Evolutionary conservation across 495 filamentous ascomycete species (phyloP).

Genomic region (Neurospora discreta): DNA sequence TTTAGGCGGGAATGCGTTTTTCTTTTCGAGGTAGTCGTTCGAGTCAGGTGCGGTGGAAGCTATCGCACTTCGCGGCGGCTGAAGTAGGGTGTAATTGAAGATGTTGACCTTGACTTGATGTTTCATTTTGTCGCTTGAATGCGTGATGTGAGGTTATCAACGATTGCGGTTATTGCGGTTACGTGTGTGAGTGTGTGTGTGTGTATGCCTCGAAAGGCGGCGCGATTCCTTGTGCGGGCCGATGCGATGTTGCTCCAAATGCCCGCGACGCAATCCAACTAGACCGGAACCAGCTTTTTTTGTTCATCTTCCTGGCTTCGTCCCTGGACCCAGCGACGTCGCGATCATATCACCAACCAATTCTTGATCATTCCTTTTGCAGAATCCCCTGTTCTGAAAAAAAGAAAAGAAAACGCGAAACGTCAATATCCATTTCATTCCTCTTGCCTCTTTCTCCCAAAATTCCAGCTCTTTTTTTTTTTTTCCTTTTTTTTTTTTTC

Average conservation of each 20-base stretch:
- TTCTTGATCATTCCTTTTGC: too few species aligned
- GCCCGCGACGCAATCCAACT: not conserved
- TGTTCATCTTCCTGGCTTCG: not conserved
- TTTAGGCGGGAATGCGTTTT: constrained; percentile 81
- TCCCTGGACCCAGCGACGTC: not conserved
- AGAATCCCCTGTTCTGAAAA: too few species aligned
- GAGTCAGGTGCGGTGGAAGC: too few species aligned
- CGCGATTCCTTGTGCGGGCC: too few species aligned
- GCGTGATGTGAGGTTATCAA: not conserved
- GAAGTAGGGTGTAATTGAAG: too few species aligned
- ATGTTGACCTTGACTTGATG: not conserved
- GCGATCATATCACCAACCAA: not conserved
- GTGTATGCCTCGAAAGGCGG: not conserved
- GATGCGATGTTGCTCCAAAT: too few species aligned
- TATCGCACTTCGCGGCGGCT: too few species aligned
- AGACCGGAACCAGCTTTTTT: not conserved
- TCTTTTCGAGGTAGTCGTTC: constrained; percentile 54
- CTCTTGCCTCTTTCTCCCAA: too few species aligned
- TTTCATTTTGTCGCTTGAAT: not conserved
- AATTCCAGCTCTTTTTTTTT: too few species aligned
- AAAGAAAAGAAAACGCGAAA: too few species aligned
- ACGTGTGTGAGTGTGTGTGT: not conserved
- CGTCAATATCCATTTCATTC: too few species aligned
- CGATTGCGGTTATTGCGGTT: not conserved
- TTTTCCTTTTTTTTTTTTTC: too few species aligned